Evolutionary conservation across 208 protist genomes (phyloP), one percentile per base, ranked within the genome.

Genomic region (Trypanosoma caninum): DNA sequence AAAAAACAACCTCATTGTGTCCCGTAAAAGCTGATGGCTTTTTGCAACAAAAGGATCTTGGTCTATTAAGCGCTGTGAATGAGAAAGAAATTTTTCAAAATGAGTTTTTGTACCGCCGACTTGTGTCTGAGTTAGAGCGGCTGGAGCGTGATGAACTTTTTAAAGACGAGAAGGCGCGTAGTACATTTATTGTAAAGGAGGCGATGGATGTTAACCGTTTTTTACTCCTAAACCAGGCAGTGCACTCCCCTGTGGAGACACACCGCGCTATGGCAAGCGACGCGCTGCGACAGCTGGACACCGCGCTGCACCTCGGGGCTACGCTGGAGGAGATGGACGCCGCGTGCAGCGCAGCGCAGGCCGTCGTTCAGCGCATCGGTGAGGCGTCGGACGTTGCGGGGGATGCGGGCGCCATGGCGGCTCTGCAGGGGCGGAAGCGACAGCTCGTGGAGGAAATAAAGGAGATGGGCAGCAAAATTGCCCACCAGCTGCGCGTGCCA

Each of bases 101-200:
- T 28, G 61, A 67, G 20, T 58, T 37, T 2, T 14, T 58, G 28
- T 48, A 58, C 25, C 61, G 61, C 46, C 61, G 61, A 35, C 50
- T 67, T 35, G n/a, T 60, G 5, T 54, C 0, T 10, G 48, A 67
- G 14, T n/a, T 50, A 27, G 45, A 51, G 20, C 47, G 50, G 9
- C 16, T 59, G 48, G 61, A 46, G 14, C 34, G 31, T 3, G 46
- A 46, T 14, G 22, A 3, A 6, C 3, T 67, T 18, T 7, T 34
- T 22, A 23, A 59, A 33, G 37, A 58, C 3, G 37, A 50, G 27
- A 27, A 22, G 25, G 6, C 22, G 33, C 31, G 20, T 16, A 23
- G 38, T 4, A 25, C 59, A 31, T n/a, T 30, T 2, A 34, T 58
- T 58, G 9, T 28, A 3, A 67, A 67, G 16, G 37, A 48, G 7